Percentiles rank a stretch among this genome's conserved stretches.
Evolutionary conservation across 2,329 filamentous ascomycete genomes (phyloP).

Genomic region (Aspergillus viridinutans): DNA sequence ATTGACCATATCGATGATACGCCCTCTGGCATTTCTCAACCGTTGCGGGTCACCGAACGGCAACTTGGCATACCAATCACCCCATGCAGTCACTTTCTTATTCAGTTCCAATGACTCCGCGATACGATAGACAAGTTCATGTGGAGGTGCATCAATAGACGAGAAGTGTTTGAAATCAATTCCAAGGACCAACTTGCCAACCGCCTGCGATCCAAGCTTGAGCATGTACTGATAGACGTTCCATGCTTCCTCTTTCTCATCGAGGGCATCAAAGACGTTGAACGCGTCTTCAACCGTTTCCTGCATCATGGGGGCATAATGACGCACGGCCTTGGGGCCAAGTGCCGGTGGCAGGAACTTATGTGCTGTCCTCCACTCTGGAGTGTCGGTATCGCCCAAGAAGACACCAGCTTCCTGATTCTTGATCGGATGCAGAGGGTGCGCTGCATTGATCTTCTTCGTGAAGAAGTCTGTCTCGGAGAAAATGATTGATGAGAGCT

Average conservation of each 20-base stretch:
- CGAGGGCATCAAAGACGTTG: constrained; percentile 46
- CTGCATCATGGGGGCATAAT: constrained; percentile 60
- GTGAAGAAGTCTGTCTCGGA: constrained; percentile 51
- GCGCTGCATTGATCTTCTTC: constrained; percentile 44
- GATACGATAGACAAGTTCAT: constrained; percentile 51
- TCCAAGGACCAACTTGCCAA: constrained; percentile 44
- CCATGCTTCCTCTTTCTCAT: constrained; percentile 43
- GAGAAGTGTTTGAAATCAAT: constrained; percentile 46
- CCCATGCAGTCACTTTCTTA: constrained; percentile 54
- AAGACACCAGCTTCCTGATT: constrained; percentile 27
- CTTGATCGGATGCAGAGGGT: constrained; percentile 28
- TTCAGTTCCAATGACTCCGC: constrained; percentile 52
- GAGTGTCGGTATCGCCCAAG: constrained; percentile 30
- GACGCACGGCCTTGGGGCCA: constrained; percentile 56
- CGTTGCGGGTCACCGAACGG: constrained; percentile 55
- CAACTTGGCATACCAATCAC: constrained; percentile 53
- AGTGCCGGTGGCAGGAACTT: constrained; percentile 60
- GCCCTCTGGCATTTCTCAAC: constrained; percentile 23
- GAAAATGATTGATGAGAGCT: constrained; percentile 45
- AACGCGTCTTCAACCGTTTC: constrained; percentile 50
- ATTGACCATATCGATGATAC: constrained; percentile 19
- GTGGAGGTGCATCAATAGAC: constrained; percentile 42
- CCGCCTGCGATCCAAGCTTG: constrained; percentile 43
- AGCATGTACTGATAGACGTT: constrained; percentile 51
- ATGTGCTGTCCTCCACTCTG: constrained; percentile 45